Evolutionary conservation across 1,284 basidiomycete species (phyloP), one percentile per base, ranked within the genome.

Genomic region (Prillingera fragicola): DNA sequence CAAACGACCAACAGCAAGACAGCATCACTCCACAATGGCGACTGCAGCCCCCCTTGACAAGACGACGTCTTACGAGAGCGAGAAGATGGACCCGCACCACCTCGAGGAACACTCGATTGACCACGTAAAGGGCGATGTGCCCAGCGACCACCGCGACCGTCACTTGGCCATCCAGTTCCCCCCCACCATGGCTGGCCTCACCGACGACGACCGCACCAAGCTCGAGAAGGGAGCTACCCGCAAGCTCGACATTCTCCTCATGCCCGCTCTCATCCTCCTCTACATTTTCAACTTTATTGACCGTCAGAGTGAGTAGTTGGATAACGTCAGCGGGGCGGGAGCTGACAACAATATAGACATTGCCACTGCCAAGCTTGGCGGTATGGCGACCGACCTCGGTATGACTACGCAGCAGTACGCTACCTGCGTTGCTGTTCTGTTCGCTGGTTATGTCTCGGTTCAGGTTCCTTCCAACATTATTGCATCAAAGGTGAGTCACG

Each of bases 381-480:
- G 50, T 17, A 60, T 67, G 40, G 35, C 38, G n/a, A 43, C 32
- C 2, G 59, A 63, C 39, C 49, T 68, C 10, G 33, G 41, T 23
- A 29, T 68, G 33, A 57, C 59, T 3, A 55, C 60, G 3, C 50
- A 51, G 9, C 47, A 72, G 31, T 72, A 68, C 56, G 55, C 56
- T 15, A 72, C 70, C 1, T 59, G 61, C 12, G 60, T 74, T 3
- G 64, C 69, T 5, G 60, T 75, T 24, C 61, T 74, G 2, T 74
- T 67, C 41, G 73, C 56, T 14, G 62, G 58, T 21, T 65, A 59
- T 41, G 59, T 63, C 32, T 40, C 56, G 6, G 52, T 65, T 17
- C 66, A 67, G 38, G 44, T 68, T 23, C 62, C 62, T 9, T 59
- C 56, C 23, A 68, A 67, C 53, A 67, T 69, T 57, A 37, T 69